These are phyloP conservation scores for Xylaria flabelliformis DNA, from an alignment of 495 filamentous ascomycete genomes.

Conservation along the genomic window DNA sequence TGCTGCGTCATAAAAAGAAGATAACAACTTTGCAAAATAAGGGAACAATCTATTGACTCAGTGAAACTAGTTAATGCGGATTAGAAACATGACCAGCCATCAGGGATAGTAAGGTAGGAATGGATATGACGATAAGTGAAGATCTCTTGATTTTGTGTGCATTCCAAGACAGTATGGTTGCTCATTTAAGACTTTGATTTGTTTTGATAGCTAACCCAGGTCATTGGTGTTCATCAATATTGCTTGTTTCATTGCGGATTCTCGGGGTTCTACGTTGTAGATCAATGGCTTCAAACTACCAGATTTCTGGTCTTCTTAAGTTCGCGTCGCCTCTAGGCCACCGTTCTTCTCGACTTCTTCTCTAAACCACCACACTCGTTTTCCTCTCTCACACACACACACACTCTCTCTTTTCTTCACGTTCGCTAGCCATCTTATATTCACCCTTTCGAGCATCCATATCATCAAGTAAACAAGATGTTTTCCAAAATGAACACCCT, in stretches of 20 bases:
- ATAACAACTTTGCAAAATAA: constrained; percentile 38
- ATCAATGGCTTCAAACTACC: constrained; percentile 31
- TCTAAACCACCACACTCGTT: constrained; percentile 19
- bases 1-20: constrained; percentile 28
- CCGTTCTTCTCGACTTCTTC: not conserved
- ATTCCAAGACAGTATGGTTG: constrained; percentile 41
- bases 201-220: constrained; percentile 33
- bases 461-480: constrained; percentile 28
- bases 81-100: constrained; percentile 29
- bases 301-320: constrained; percentile 33
- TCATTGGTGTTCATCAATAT: constrained; percentile 31
- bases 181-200: constrained; percentile 32
- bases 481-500: constrained; percentile 31
- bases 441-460: not conserved
- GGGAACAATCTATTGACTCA: constrained; percentile 23
- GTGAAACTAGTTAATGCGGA: constrained; percentile 25
- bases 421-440: constrained; percentile 13
- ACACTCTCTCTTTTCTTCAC: constrained; percentile 9
- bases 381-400: not conserved
- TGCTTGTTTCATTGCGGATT: constrained; percentile 43
- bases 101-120: constrained; percentile 28
- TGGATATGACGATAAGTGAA: constrained; percentile 25
- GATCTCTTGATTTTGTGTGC: constrained; percentile 17
- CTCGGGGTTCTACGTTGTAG: constrained; percentile 6
- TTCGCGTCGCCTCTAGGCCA: constrained; percentile 17